Conservation (phyloP, 345 rosid genomes). For the Eucalyptus paniculata region DNA sequence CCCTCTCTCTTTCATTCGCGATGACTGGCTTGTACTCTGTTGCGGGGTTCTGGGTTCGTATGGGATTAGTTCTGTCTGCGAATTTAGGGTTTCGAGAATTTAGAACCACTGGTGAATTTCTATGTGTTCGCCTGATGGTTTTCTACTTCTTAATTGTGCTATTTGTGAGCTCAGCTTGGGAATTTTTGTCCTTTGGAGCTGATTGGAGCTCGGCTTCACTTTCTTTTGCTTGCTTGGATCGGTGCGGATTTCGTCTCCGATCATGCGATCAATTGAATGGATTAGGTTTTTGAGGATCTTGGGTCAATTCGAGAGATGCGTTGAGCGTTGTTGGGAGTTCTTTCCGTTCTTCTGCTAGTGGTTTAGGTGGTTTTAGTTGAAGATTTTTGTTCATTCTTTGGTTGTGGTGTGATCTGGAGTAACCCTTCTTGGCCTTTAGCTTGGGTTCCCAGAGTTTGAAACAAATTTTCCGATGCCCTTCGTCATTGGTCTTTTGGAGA, state of each 20-base stretch:
- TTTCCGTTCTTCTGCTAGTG: background rate
- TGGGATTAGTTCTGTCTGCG: background rate
- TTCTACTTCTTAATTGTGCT: background rate
- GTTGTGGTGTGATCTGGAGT: background rate
- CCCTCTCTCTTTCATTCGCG: background rate
- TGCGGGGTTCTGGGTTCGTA: background rate
- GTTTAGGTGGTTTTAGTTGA: background rate
- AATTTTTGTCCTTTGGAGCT: background rate
- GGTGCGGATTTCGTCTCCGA: background rate
- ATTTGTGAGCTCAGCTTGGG: background rate
- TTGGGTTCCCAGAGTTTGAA: background rate
- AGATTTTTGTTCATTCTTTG: background rate
- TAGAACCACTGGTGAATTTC: background rate
- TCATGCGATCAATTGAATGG: background rate
- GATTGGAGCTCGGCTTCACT: background rate
- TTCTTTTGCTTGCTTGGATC: background rate
- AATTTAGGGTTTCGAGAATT: background rate
- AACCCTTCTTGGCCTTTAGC: background rate
- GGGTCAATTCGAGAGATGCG: background rate
- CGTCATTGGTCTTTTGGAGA: background rate
- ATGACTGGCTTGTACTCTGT: background rate
- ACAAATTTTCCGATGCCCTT: background rate
- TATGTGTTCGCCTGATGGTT: background rate
- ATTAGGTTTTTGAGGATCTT: background rate
- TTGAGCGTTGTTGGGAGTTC: background rate